Evolutionary conservation across 805 yeast genomes (phyloP), one percentile per base, ranked within the genome.

Genomic region (Candida boleticola): DNA sequence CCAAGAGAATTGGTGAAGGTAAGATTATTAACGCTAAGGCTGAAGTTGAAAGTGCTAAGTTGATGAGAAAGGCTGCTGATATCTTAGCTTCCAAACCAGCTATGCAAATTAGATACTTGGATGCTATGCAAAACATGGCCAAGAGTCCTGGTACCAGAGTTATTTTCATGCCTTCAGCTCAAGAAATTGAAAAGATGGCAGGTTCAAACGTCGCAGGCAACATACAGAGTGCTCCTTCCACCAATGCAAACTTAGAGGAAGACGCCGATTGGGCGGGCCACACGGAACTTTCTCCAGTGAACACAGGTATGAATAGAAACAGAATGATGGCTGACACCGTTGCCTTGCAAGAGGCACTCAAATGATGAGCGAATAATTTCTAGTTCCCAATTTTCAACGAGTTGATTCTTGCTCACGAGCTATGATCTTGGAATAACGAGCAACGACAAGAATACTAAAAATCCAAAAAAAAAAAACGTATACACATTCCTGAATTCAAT

Each of bases 31-130:
- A 81, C 47, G 88, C 88, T 27, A 77, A 75, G 59, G 87, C 88
- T 16, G 89, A 83, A 64, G 88, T 82, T 40, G 89, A 83, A 61
- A 69, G 80, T 55, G 87, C 89, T 40, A 82, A 82, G 60, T 73
- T 82, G 50, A 82, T 83, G 88, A 76, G 89, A 66, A 80, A 81
- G 61, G 88, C 89, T 22, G 87, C 89, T 40, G 88, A 83, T 60
- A 81, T 83, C 44, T 73, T 83, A 54, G 83, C 85, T 36, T 79
- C 85, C 30, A 81, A 82, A 50, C 79, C 88, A 11, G 89, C 89
- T 22, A 81, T 83, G 85, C 89, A 83, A 66, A 83, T 83, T 58
- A 68, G 89, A 61, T 83, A 83, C 56, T 71, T 83, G 61, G 89
- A 83, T 53, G 89, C 89, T n/a, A 79, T 83, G 80, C 87, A 82